These are phyloP conservation scores for Penicillium mononematosum DNA, from an alignment of 495 filamentous ascomycete genomes.

Conservation along the genomic window DNA sequence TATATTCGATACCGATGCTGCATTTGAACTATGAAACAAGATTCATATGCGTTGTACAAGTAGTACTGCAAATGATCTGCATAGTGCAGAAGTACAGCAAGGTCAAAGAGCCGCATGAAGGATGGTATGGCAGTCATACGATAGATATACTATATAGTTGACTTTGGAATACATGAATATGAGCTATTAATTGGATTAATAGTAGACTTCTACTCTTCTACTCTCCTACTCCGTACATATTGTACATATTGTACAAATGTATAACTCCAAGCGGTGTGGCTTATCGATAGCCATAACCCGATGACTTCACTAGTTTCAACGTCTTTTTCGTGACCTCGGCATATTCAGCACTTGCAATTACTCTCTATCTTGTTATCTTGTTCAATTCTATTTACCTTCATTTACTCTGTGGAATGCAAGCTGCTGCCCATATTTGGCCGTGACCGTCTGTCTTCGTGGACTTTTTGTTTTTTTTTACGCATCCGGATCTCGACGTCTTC, in stretches of 20 bases:
- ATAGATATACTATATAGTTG: neutral
- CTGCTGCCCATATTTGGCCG: slow-evolving; percentile 1
- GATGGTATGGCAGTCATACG: neutral
- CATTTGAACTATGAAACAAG: neutral
- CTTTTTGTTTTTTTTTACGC: slow-evolving; percentile 12
- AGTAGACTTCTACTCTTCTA: too few relatives aligned
- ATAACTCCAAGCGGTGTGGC: neutral
- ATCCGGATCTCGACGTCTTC: slow-evolving; percentile 14
- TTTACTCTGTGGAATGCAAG: slow-evolving; percentile 12
- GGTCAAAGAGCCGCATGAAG: neutral
- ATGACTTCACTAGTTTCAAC: slow-evolving; percentile 20
- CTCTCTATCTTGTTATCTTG: neutral
- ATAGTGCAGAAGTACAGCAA: neutral
- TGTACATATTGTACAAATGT: neutral
- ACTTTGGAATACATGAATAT: neutral
- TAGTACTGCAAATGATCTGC: neutral
- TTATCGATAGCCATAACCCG: slow-evolving; percentile 23
- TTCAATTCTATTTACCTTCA: neutral
- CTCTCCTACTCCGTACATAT: neutral
- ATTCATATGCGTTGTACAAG: neutral
- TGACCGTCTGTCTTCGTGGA: slow-evolving; percentile 10
- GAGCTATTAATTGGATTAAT: too few relatives aligned
- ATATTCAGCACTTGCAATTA: neutral
- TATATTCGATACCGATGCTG: neutral
- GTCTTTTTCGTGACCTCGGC: slow-evolving; percentile 5